Percentiles rank a stretch among this genome's conserved stretches.
phyloP scores from a whole-genome alignment of 352 stramenopile genomes.

The Phytopythium helicoides region DNA sequence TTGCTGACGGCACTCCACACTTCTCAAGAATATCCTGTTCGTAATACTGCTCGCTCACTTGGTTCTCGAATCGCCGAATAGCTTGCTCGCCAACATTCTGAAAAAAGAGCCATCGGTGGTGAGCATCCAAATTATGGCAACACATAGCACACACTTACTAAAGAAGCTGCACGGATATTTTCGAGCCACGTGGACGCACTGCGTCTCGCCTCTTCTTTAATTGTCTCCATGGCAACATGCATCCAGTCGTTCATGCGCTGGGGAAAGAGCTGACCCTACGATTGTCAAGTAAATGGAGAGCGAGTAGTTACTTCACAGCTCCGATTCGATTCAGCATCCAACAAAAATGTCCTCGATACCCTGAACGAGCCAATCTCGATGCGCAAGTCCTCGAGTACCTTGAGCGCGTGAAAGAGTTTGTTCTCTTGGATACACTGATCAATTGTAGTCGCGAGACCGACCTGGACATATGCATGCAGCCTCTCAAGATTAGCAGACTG shows the following conservation, averaged over 20 bases:
- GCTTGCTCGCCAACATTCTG: slow-evolving; percentile 63
- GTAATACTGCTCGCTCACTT: slow-evolving; percentile 73
- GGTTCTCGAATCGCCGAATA: slow-evolving; percentile 71
- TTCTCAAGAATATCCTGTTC: slow-evolving; percentile 78
- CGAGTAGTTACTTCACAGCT: background rate
- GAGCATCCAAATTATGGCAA: background rate
- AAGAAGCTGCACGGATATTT: slow-evolving; percentile 57
- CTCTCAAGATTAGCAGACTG: background rate
- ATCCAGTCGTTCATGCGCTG: slow-evolving; percentile 83
- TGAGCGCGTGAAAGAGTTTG: slow-evolving; percentile 78
- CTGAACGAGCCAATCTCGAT: slow-evolving; percentile 67
- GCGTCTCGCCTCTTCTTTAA: slow-evolving; percentile 72
- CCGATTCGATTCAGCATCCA: background rate
- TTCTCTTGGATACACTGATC: slow-evolving; percentile 62
- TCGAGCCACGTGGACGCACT: slow-evolving; percentile 66
- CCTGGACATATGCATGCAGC: slow-evolving; percentile 22
- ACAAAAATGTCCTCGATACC: slow-evolving; percentile 17
- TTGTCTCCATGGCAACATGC: slow-evolving; percentile 61
- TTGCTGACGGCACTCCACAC: slow-evolving; percentile 28
- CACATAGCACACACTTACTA: slow-evolving; percentile 20
- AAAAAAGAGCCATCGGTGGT: background rate
- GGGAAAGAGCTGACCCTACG: slow-evolving; percentile 68
- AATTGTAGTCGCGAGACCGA: slow-evolving; percentile 60
- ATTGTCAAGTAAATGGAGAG: background rate
- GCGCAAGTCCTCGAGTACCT: slow-evolving; percentile 69